Evolutionary conservation across 2,329 filamentous ascomycete species (phyloP), one percentile per base, ranked within the genome.

Genomic region (Thielaviopsis cerberus): DNA sequence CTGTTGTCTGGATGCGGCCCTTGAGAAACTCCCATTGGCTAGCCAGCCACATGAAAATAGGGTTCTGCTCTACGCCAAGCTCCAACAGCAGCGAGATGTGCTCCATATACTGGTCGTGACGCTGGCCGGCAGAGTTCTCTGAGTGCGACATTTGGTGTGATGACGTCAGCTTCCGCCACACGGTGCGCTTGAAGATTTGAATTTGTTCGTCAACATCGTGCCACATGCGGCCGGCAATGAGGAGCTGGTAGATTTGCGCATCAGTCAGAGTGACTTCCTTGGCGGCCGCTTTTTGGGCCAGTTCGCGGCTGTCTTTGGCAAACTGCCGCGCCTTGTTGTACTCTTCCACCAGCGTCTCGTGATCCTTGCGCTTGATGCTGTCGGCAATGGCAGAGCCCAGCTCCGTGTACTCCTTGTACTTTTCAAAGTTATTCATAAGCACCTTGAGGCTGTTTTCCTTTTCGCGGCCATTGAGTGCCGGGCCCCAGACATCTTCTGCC

Each of bases 401-500:
- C 65, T 94, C 88, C 63, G 96, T 86, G 54, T 92, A 81, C 34
- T 86, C 84, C 61, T 83, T 85, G 68, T 92, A 86, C 62, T 82
- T 82, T 62, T 92, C 85, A 53, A 98, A 76, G 15, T 85, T 82
- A 8, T 78, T 77, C 23, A 89, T 76, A 8, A 96, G 81, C 0
- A 80, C 77, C 68, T 90, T 94, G 58, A 98, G 75, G 62, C 84
- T 84, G 66, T 90, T 86, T 66, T 97, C 92, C 66, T 91, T 89
- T 65, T 97, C 90, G 26, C 88, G 82, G 3, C 92, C 92, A 54
- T 89, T 88, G 41, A 98, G 71, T 1, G 92, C 91, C 1, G 92
- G 92, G 0, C 92, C 92, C 90, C 94, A 98, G 8, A 98, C 86
- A 66, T 98, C 92, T 69, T 97, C 89, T 0, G 91, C 92, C 69